Percentiles rank a stretch among this genome's conserved stretches.
phyloP scores from a whole-genome alignment of 2,329 filamentous ascomycete genomes.

The Xylaria sp. region DNA sequence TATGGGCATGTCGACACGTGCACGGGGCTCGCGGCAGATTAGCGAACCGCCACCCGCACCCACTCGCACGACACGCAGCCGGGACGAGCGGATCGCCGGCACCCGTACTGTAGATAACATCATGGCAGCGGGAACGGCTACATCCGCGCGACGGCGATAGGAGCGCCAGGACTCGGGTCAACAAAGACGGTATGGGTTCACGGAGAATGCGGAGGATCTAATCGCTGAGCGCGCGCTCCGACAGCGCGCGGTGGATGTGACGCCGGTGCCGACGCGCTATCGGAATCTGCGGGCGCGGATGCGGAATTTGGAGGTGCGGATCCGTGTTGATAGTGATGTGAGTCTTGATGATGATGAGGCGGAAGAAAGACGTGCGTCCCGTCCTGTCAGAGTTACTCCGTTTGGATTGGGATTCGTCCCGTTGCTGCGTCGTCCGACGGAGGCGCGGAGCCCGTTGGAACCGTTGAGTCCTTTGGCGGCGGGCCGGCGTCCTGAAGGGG shows the following conservation, averaged over 20 bases:
- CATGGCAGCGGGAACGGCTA: conserved; percentile 8
- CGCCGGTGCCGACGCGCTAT: background rate
- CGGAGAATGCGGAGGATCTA: background rate
- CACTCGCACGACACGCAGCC: conserved; percentile 28
- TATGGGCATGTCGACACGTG: conserved; percentile 8
- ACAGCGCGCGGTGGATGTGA: background rate
- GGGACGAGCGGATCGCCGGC: conserved; percentile 29
- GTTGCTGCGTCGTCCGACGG: too few relatives aligned
- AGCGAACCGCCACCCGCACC: conserved; percentile 22
- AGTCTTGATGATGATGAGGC: background rate
- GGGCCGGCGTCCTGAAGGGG: too few relatives aligned
- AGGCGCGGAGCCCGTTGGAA: too few relatives aligned
- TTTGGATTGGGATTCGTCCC: too few relatives aligned
- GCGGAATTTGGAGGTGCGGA: background rate
- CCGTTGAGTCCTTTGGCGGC: too few relatives aligned
- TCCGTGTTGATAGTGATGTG: background rate
- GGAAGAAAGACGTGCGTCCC: background rate
- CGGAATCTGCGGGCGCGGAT: too few relatives aligned
- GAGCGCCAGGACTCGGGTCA: conserved; percentile 14
- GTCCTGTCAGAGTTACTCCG: background rate
- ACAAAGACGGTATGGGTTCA: background rate
- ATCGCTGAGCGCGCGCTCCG: background rate
- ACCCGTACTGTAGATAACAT: conserved; percentile 6
- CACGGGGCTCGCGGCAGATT: conserved; percentile 13
- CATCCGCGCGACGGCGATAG: conserved; percentile 18